Base-by-base conservation (phyloP, 1,284 basidiomycete species). In the Sanghuangporus sanghuang region DNA sequence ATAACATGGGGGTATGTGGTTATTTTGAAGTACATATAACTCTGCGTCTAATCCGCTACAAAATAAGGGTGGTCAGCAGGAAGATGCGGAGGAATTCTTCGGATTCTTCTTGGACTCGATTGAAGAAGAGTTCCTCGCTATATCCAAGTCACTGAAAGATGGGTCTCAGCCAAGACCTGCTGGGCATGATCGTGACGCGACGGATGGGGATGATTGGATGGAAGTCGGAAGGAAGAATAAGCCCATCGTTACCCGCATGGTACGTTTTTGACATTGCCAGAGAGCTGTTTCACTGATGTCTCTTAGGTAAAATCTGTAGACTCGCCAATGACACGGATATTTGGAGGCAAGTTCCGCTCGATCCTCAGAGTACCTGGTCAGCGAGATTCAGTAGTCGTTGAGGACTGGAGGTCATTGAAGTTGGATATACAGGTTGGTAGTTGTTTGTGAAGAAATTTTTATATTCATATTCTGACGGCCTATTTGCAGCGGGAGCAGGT, bases 51-150 rank as follows among this genome's bases (percentile, higher is more conserved):
- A 9, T 40, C 53, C 46, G 59, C 39, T 53, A 23, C 35, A 38
- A 48, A 16, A 52, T 53, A 59, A 95, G 83, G 86, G 92, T 39
- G 96, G 96, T 0, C 92, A 95, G 67, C 96, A 99, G 78, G 96
- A 99, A 76, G 96, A 99, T 67, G 96, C 96, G 0, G 96, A 99
- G 75, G 96, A 99, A 76, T 99, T 98, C 76, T 81, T 98, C n/a
- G 96, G 96, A 8, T 97, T 98, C 78, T 96, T 95, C 78, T 81
- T 98, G 52, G 95, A 98, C 73, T 94, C 95, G 0, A 79, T 99
- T 2, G 95, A 98, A 74, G 96, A 99, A 72, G 96, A 99, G 76
- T 76, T 98, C 14, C 77, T 94, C 3, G 81, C 81, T 1, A 78
- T 96, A 5, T 77, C 85, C 50, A 75, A 83, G 36, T 77, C 81